A percentile compares a stretch with the other conserved stretches of the same genome.
Conservation (phyloP, 1,284 basidiomycete species). For the Puccinia horiana region DNA sequence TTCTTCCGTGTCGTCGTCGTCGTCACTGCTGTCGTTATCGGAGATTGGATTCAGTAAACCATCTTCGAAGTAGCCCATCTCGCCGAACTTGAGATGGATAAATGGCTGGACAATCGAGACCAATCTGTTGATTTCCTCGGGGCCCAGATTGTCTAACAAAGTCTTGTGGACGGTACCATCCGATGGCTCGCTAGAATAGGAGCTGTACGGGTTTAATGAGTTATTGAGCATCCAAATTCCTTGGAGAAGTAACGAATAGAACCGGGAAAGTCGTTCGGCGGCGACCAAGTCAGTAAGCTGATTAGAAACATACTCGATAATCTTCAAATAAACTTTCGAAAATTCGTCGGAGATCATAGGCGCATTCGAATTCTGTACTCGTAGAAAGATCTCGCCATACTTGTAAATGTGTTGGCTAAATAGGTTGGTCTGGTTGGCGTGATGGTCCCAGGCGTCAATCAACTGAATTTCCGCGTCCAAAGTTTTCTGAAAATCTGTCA, state of each 20-base stretch:
- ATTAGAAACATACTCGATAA: background rate
- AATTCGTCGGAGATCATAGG: background rate
- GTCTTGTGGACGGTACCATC: no score
- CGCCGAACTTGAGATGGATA: background rate
- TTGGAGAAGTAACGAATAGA: background rate
- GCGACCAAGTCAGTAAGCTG: background rate
- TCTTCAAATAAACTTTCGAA: background rate
- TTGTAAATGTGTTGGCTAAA: background rate
- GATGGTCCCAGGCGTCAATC: background rate
- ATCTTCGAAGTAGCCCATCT: background rate
- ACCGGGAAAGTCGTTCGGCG: background rate
- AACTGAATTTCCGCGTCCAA: background rate
- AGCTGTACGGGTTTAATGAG: background rate
- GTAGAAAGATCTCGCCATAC: background rate
- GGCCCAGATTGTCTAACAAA: background rate
- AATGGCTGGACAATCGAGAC: background rate
- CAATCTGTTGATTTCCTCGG: background rate
- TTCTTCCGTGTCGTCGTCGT: background rate
- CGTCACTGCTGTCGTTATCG: background rate
- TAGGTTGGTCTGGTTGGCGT: background rate
- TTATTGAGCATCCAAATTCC: background rate
- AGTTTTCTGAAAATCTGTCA: background rate
- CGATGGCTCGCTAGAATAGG: background rate
- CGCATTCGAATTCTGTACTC: background rate
- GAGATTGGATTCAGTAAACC: background rate